Conservation (phyloP, 108 stramenopile genomes). For the Nitzschia inconspicua region DNA sequence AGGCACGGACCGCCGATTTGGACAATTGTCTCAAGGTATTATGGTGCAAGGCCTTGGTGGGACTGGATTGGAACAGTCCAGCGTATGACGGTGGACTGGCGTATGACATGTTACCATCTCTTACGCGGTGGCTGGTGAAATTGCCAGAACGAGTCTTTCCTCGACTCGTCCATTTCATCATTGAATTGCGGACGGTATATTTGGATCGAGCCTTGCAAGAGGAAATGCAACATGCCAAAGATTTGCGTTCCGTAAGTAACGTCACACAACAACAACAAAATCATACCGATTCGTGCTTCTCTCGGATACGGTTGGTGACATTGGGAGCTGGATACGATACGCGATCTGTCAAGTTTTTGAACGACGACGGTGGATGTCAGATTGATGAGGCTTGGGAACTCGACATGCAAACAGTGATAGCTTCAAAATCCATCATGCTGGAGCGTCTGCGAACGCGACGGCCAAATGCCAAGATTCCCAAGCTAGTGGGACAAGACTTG, state of each 20-base stretch:
- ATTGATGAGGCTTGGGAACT: slow-evolving; percentile 46
- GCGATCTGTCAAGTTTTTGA: slow-evolving; percentile 47
- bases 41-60: slow-evolving; percentile 74
- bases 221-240: slow-evolving; percentile 31
- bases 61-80: slow-evolving; percentile 49
- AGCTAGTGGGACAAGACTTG: slow-evolving; percentile 30
- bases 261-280: not conserved
- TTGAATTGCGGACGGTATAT: slow-evolving; percentile 73
- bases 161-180: slow-evolving; percentile 68
- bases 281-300: not conserved
- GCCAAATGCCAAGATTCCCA: slow-evolving; percentile 26
- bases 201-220: slow-evolving; percentile 46
- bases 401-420: slow-evolving; percentile 62
- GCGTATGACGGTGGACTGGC: slow-evolving; percentile 53
- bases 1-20: slow-evolving; percentile 44
- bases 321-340: slow-evolving; percentile 80
- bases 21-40: slow-evolving; percentile 50
- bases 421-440: slow-evolving; percentile 50
- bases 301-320: slow-evolving; percentile 55
- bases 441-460: slow-evolving; percentile 45
- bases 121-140: slow-evolving; percentile 39
- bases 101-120: slow-evolving; percentile 66
- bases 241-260: slow-evolving; percentile 1
- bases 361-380: slow-evolving; percentile 24
- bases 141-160: slow-evolving; percentile 42